These are phyloP conservation scores for Obba rivulosa DNA, from an alignment of 768 basidiomycete genomes.

Conservation along the genomic window DNA sequence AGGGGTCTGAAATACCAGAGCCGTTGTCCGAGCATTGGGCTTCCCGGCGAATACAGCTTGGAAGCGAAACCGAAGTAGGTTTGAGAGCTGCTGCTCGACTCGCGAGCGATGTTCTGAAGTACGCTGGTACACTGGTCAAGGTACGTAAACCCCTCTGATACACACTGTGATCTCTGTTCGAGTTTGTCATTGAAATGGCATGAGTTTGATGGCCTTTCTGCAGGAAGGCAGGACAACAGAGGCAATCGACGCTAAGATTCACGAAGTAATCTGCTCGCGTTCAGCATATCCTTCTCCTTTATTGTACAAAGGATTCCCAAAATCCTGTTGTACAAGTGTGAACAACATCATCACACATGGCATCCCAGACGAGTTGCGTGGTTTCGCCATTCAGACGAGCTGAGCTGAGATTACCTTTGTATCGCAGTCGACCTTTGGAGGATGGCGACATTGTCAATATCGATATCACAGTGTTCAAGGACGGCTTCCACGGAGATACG, in stretches of 20 bases:
- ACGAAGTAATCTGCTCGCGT: constrained; percentile 60
- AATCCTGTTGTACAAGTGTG: constrained; percentile 79
- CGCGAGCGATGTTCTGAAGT: constrained; percentile 14
- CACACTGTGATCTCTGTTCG: no score
- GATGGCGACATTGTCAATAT: constrained; percentile 86
- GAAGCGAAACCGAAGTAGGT: constrained; percentile 1
- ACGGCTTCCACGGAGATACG: constrained; percentile 88
- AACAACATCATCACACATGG: constrained; percentile 88
- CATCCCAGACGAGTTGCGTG: constrained; percentile 82
- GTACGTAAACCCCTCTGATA: constrained; percentile 14
- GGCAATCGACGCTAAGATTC: constrained; percentile 64
- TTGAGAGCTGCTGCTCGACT: constrained; percentile 17
- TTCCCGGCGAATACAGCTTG: constrained; percentile 2
- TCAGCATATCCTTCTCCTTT: constrained; percentile 87
- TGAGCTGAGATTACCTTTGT: neutral
- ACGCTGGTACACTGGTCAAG: constrained; percentile 17
- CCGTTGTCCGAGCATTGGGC: neutral
- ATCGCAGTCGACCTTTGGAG: constrained; percentile 64
- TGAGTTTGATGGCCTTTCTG: neutral
- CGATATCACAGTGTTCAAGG: constrained; percentile 79
- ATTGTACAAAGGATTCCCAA: constrained; percentile 68
- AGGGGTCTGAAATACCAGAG: constrained; percentile 1
- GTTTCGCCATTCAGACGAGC: neutral
- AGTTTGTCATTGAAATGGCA: neutral
- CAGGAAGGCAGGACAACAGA: constrained; percentile 74